Percentiles rank a stretch among this genome's conserved stretches.
Evolutionary conservation across 495 filamentous ascomycete genomes (phyloP).

Genomic region (Trichoderma gamsii): DNA sequence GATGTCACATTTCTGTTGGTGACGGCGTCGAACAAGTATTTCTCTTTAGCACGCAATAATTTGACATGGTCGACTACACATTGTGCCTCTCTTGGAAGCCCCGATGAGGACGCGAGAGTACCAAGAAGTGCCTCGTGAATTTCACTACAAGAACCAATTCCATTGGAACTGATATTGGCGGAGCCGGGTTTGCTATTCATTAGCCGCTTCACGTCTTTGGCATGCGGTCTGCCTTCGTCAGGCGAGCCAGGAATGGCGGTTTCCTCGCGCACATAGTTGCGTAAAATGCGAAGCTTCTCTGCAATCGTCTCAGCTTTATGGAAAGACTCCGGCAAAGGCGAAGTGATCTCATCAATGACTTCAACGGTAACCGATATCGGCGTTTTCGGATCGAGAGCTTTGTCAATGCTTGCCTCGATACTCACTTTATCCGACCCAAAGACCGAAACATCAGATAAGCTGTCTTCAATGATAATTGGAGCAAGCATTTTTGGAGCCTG

Average conservation of each 20-base stretch:
- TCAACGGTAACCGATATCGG: conserved; percentile 15
- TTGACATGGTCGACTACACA: conserved; percentile 38
- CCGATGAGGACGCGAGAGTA: conserved; percentile 38
- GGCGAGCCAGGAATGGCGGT: not conserved
- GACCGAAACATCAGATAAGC: conserved; percentile 35
- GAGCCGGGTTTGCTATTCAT: not conserved
- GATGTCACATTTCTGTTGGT: conserved; percentile 61
- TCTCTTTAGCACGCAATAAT: conserved; percentile 54
- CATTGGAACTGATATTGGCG: conserved; percentile 8
- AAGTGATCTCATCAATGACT: conserved; percentile 20
- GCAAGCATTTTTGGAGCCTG: conserved; percentile 38
- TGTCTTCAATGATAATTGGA: conserved; percentile 38
- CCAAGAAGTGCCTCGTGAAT: conserved; percentile 41
- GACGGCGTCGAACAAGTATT: conserved; percentile 70
- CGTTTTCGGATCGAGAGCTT: conserved; percentile 25
- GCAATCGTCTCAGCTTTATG: conserved; percentile 29
- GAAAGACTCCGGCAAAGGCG: conserved; percentile 25
- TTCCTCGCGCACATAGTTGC: conserved; percentile 23
- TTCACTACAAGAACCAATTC: conserved; percentile 32
- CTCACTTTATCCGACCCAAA: conserved; percentile 39
- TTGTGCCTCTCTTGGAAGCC: conserved; percentile 34
- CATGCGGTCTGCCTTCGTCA: not conserved
- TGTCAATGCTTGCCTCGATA: conserved; percentile 29
- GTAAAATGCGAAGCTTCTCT: conserved; percentile 34
- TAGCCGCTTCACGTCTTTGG: not conserved